Evolutionary conservation across 1,139 yeast genomes (phyloP).

Genomic region (Geotrichum aggregatum): DNA sequence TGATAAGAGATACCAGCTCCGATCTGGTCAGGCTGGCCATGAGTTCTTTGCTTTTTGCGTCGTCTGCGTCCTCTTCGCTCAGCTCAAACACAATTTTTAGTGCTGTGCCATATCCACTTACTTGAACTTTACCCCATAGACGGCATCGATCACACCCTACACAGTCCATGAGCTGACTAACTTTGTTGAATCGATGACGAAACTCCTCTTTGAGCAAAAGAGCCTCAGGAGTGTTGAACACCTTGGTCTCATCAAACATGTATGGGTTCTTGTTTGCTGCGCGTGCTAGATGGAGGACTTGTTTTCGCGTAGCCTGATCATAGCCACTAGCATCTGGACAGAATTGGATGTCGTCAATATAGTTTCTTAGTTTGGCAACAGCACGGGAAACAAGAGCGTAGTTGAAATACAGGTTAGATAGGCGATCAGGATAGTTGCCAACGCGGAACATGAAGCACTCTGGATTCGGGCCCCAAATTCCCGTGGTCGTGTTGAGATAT

Average conservation of each 20-base stretch:
- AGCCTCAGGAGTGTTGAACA: constrained; percentile 49
- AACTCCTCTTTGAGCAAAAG: constrained; percentile 68
- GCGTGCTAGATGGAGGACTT: constrained; percentile 39
- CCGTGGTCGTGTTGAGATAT: constrained; percentile 66
- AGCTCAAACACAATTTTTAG: constrained; percentile 83
- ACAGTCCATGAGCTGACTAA: constrained; percentile 93
- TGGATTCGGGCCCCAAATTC: constrained; percentile 79
- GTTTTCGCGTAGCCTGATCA: constrained; percentile 47
- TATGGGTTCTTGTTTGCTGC: constrained; percentile 35
- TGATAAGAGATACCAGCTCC: constrained; percentile 83
- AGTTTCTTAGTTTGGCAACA: constrained; percentile 57
- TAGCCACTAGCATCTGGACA: constrained; percentile 47
- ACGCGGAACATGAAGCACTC: constrained; percentile 83
- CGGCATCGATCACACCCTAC: constrained; percentile 98
- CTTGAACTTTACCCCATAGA: constrained; percentile 96
- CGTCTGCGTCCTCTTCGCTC: constrained; percentile 30
- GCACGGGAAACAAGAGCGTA: constrained; percentile 85
- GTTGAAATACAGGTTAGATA: constrained; percentile 85
- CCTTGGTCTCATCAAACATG: constrained; percentile 52
- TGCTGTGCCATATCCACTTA: constrained; percentile 96
- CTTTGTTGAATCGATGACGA: constrained; percentile 78
- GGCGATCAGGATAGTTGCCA: constrained; percentile 82
- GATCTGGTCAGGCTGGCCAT: constrained; percentile 61
- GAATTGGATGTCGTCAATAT: constrained; percentile 48
- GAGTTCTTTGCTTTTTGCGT: constrained; percentile 36